Conservation (phyloP, 169 alveolate genomes). For the Ichthyophthirius multifiliis region DNA sequence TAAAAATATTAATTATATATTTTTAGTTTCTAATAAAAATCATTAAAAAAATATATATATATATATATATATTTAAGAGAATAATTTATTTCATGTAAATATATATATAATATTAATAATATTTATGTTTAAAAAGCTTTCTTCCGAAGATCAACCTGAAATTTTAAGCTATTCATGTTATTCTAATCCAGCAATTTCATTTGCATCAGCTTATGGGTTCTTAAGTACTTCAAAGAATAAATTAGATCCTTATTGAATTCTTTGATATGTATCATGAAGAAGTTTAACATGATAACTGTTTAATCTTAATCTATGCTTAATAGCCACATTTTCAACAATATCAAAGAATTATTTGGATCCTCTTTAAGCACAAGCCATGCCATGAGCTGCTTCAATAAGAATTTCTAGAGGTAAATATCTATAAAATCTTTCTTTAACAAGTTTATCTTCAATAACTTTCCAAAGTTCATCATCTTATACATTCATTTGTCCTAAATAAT, state of each 20-base stretch:
- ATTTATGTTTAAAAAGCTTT: no score
- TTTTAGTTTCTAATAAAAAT: no score
- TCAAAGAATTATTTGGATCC: constrained; percentile 7
- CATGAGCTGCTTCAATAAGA: constrained; percentile 8
- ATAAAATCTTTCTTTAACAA: constrained; percentile 3
- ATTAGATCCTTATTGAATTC: neutral
- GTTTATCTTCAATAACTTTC: constrained; percentile 5
- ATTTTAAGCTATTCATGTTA: neutral
- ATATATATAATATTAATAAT: no score
- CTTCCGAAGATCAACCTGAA: neutral
- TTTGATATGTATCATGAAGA: neutral
- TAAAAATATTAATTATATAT: no score
- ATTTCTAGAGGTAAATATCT: constrained; percentile 6
- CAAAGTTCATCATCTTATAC: constrained; percentile 17
- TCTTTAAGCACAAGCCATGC: neutral
- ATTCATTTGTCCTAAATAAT: neutral
- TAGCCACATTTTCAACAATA: constrained; percentile 3
- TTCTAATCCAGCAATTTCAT: neutral
- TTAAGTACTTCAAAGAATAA: constrained; percentile 1
- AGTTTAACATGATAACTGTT: neutral
- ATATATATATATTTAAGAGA: no score
- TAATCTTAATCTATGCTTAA: constrained; percentile 18
- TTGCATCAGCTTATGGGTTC: neutral
- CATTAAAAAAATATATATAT: no score
- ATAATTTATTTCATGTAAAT: no score